A percentile compares a stretch with the other conserved stretches of the same genome.
Conservation (phyloP, 73 alveolate species). For the Paramecium biaurelia region DNA sequence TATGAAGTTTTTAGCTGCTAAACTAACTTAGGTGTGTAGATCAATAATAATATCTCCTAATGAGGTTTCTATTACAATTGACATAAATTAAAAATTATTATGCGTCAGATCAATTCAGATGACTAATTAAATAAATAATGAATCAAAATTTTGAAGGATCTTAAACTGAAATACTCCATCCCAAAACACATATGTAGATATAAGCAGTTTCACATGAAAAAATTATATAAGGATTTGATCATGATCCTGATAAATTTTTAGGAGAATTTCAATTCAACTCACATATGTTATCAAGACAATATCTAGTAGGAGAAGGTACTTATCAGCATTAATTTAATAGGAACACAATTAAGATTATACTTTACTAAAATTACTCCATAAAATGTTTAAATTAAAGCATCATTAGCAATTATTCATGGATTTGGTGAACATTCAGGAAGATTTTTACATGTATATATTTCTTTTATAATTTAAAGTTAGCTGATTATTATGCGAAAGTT, state of each 20-base stretch:
- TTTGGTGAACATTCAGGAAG: slow-evolving; percentile 88
- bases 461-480: slow-evolving; percentile 30
- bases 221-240: not conserved
- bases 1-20: slow-evolving; percentile 88
- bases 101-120: not conserved
- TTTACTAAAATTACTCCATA: slow-evolving; percentile 54
- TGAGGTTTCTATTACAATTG: slow-evolving; percentile 95
- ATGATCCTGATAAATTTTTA: slow-evolving; percentile 59
- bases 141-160: not conserved
- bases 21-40: slow-evolving; percentile 87
- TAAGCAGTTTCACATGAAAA: not conserved
- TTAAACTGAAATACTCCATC: not conserved
- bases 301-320: slow-evolving; percentile 42
- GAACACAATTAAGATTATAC: slow-evolving; percentile 53
- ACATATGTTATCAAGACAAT: slow-evolving; percentile 35
- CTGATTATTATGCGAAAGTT: slow-evolving; percentile 71
- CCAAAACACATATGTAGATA: not conserved
- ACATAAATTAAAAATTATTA: slow-evolving; percentile 74
- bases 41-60: slow-evolving; percentile 96
- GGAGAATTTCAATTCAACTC: slow-evolving; percentile 52
- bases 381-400: slow-evolving; percentile 63
- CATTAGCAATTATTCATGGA: slow-evolving; percentile 83
- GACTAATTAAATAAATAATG: not conserved
- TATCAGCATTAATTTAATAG: not conserved
- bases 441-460: slow-evolving; percentile 60